These are phyloP conservation scores for Paracamarosporium sp. DNA, from an alignment of 2,329 filamentous ascomycete genomes.

Conservation along the genomic window DNA sequence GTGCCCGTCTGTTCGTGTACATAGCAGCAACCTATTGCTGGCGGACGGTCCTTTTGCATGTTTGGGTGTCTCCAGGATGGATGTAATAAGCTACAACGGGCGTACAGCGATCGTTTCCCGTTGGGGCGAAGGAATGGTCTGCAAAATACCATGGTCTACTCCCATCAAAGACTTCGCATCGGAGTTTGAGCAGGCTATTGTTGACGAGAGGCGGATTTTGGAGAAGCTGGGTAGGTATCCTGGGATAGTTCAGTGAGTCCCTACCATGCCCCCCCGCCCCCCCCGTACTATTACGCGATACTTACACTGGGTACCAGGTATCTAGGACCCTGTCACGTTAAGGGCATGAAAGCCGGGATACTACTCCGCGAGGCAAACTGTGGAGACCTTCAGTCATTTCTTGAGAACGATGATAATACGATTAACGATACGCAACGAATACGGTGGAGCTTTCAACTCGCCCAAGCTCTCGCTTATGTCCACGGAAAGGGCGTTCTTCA, in stretches of 20 bases:
- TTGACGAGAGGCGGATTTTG: slow-evolving; percentile 9
- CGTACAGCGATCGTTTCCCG: slow-evolving; percentile 15
- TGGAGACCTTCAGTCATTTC: slow-evolving; percentile 17
- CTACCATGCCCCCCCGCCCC: too few species aligned
- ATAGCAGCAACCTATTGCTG: too few species aligned
- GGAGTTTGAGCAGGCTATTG: slow-evolving; percentile 11
- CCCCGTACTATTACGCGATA: background rate
- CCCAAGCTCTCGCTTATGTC: slow-evolving; percentile 15
- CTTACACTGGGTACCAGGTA: slow-evolving; percentile 7
- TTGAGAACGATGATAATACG: slow-evolving; percentile 9
- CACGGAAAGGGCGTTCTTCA: slow-evolving; percentile 18
- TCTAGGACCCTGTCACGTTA: slow-evolving; percentile 8
- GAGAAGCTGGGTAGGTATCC: slow-evolving; percentile 6
- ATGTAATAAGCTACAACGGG: slow-evolving; percentile 1
- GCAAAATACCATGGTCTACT: slow-evolving; percentile 8
- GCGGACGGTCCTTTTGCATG: too few species aligned
- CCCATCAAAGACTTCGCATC: background rate
- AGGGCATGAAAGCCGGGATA: slow-evolving; percentile 17
- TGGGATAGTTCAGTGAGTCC: slow-evolving; percentile 11
- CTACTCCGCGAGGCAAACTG: slow-evolving; percentile 15
- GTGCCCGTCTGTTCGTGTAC: too few species aligned
- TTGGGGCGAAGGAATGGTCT: slow-evolving; percentile 3
- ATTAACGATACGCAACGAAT: slow-evolving; percentile 11
- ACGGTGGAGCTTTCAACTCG: slow-evolving; percentile 16
- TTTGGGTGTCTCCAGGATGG: too few species aligned